A percentile compares a stretch with the other conserved stretches of the same genome.
Conservation (phyloP, 805 yeast genomes). For the Metahyphopichia silvanorum region DNA sequence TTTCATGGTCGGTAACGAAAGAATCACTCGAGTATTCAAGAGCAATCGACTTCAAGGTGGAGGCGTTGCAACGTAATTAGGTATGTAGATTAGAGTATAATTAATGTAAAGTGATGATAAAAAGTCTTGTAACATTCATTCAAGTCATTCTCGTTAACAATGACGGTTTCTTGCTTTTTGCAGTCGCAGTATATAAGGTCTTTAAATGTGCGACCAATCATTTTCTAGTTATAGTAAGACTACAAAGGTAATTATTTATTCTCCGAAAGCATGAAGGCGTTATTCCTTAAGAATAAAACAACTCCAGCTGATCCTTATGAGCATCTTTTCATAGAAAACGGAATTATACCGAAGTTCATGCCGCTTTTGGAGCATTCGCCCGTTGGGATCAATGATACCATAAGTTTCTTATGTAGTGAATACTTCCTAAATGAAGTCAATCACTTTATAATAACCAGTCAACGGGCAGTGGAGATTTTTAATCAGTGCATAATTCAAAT, state of each 20-base stretch:
- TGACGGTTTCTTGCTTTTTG: background rate
- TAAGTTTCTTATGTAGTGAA: conserved; percentile 39
- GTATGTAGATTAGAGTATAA: background rate
- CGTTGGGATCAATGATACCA: conserved; percentile 44
- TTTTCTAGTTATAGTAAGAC: background rate
- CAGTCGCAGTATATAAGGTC: too few species aligned
- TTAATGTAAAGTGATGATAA: background rate
- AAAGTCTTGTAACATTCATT: background rate
- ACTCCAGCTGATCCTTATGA: conserved; percentile 67
- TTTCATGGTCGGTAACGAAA: conserved; percentile 41
- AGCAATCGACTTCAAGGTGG: conserved; percentile 5
- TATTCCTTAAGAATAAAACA: conserved; percentile 71
- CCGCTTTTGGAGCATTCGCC: conserved; percentile 73
- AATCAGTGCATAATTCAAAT: conserved; percentile 39
- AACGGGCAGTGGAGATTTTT: conserved; percentile 84
- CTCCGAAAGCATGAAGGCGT: too few species aligned
- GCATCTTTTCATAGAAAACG: conserved; percentile 30
- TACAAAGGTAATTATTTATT: too few species aligned
- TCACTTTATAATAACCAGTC: conserved; percentile 78
- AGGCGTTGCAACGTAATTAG: conserved; percentile 3
- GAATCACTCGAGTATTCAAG: conserved; percentile 37
- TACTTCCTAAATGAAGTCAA: conserved; percentile 39
- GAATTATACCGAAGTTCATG: conserved; percentile 51
- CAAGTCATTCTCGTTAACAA: background rate
- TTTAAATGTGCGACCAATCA: too few species aligned